phyloP scores from a whole-genome alignment of 225 moss, liverwort and hornwort genomes.

The Bryum argenteum region DNA sequence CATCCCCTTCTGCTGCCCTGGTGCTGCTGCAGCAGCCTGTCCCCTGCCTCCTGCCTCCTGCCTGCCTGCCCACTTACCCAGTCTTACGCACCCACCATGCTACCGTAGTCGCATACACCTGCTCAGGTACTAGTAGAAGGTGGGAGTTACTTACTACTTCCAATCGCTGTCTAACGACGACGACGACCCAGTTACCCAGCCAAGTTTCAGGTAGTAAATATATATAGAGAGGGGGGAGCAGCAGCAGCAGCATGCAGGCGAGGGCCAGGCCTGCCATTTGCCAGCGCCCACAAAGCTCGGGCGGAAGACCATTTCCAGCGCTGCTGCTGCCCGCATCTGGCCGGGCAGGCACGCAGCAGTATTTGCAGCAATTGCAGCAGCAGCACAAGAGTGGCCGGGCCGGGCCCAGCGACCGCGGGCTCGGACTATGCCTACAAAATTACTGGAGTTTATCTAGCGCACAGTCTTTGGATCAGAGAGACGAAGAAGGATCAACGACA shows the following conservation, averaged over 20 bases:
- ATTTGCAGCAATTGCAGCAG: too few species aligned
- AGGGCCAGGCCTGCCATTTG: too few species aligned
- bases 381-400: too few species aligned
- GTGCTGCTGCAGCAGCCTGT: conserved; percentile 16
- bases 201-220: neutral
- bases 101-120: too few species aligned
- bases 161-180: too few species aligned
- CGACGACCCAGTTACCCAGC: neutral
- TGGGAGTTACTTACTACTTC: too few species aligned
- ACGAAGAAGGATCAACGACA: neutral
- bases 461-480: conserved; percentile 49
- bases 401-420: too few species aligned
- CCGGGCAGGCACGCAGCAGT: conserved; percentile 8
- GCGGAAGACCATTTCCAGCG: conserved; percentile 14
- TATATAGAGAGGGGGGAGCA: neutral
- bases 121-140: too few species aligned
- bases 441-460: conserved; percentile 40
- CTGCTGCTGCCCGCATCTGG: conserved; percentile 37
- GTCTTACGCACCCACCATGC: neutral
- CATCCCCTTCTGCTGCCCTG: neutral
- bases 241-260: too few species aligned
- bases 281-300: conserved; percentile 31
- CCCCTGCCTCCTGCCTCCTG: neutral
- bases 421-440: conserved; percentile 29
- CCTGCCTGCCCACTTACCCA: neutral